Base-by-base conservation (phyloP, 2,329 filamentous ascomycete species). In the Fusarium sp. region DNA sequence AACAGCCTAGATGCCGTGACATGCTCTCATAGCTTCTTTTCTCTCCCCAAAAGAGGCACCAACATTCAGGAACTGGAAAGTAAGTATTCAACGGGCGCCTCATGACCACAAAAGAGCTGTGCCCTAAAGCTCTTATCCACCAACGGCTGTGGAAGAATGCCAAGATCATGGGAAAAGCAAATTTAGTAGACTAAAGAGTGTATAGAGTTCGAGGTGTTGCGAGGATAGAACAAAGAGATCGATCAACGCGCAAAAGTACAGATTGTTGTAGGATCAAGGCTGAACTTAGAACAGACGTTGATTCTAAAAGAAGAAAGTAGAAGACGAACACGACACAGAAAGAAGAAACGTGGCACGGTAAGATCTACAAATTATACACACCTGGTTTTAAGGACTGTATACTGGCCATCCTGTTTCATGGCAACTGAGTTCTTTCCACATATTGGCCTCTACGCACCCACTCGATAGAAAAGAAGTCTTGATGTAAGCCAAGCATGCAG, bases 401-500 rank as follows among this genome's bases (percentile, higher is more conserved):
- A n/a, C 20, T 34, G 24, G 49, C 26, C 15, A 22, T 28, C 3
- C 36, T 28, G 43, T 50, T 64, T 40, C 39, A 31, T 40, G 38
- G 24, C 59, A 31, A 31, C 50, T 45, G 15, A n/a, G n/a, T n/a
- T 3, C 26, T 20, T 3, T 49, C 15, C 10, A 18, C 13, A 22
- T 8, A 33, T 18, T 10, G 6, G 7, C 22, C 44, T 31, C 17
- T 36, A 31, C 20, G 9, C 4, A 53, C 45, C 18, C 31, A 10
- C 28, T 26, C 15, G 13, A 10, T 33, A 36, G 10, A 33, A 33
- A 14, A n/a, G 13, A 15, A 44, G 46, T 44, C 18, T 44, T 54
- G 42, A 66, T 60, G 42, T 42, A 40, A 60, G 46, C 61, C 36
- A 65, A 60, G 46, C 11, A 54, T 22, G 42, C 26, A 53, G 33